Conservation (phyloP, 441 rosid genomes). For the Populus hybrid region DNA sequence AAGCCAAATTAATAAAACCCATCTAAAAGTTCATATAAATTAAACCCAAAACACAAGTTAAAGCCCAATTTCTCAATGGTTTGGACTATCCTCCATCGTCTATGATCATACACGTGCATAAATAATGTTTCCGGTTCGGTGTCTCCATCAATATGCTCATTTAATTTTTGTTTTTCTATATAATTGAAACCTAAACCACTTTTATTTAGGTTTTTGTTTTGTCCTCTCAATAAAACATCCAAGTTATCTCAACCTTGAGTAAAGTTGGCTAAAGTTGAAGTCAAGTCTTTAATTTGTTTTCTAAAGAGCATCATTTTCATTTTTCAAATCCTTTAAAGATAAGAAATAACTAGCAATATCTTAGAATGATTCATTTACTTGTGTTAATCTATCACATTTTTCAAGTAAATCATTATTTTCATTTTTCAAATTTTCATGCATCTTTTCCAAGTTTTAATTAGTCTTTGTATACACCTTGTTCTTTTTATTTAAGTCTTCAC, state of each 20-base stretch:
- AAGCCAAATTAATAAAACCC: too few species aligned
- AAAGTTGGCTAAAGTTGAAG: not conserved
- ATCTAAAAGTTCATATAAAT: too few species aligned
- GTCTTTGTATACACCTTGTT: too few species aligned
- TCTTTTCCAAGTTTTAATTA: too few species aligned
- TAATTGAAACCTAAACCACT: not conserved
- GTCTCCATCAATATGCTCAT: not conserved
- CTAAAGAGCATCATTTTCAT: not conserved
- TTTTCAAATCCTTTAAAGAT: not conserved
- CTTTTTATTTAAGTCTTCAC: too few species aligned
- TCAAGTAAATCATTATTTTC: not conserved
- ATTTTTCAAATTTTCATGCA: too few species aligned
- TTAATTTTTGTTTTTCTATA: not conserved
- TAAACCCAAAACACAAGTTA: too few species aligned
- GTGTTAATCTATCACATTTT: not conserved
- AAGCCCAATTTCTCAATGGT: too few species aligned
- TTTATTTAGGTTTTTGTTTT: not conserved
- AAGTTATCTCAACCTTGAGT: not conserved
- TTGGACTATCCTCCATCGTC: too few species aligned
- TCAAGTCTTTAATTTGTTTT: not conserved
- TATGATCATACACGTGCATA: too few species aligned
- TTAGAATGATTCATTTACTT: not conserved
- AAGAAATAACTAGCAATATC: not conserved
- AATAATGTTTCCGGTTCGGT: too few species aligned
- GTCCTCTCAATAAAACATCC: not conserved